Evolutionary conservation across 257 asterid species (phyloP).

Genomic region (Scutellaria galericulata): DNA sequence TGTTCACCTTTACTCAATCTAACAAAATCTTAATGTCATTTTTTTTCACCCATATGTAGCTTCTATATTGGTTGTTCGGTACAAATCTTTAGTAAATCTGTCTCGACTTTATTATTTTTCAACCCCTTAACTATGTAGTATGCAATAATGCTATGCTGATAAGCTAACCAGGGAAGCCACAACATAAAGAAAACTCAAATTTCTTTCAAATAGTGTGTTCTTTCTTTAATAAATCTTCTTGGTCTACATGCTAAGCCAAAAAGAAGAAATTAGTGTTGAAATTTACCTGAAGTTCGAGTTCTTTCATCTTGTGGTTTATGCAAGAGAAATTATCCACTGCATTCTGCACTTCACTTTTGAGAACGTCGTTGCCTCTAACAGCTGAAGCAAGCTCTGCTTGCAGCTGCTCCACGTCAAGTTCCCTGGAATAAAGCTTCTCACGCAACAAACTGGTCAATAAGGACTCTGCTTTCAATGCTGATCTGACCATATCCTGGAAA

Average conservation of each 20-base stretch:
- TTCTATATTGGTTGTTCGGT: too few relatives aligned
- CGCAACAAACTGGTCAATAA: constrained; percentile 75
- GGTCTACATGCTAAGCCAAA: too few relatives aligned
- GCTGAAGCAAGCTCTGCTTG: constrained; percentile 94
- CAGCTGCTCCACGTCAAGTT: constrained; percentile 78
- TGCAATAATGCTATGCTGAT: too few relatives aligned
- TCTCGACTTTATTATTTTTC: too few relatives aligned
- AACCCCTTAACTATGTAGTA: too few relatives aligned
- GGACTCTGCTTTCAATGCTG: constrained; percentile 85
- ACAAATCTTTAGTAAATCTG: too few relatives aligned
- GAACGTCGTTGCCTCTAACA: constrained; percentile 77
- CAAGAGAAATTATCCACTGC: constrained; percentile 80
- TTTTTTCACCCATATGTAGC: not conserved
- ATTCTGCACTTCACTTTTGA: constrained; percentile 84
- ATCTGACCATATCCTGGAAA: constrained; percentile 61
- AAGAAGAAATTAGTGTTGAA: constrained; percentile 18
- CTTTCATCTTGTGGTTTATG: constrained; percentile 78
- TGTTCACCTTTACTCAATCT: not conserved
- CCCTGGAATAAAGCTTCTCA: constrained; percentile 89
- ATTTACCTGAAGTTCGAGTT: constrained; percentile 83
- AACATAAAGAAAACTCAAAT: too few relatives aligned
- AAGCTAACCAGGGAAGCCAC: too few relatives aligned
- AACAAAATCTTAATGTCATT: not conserved
- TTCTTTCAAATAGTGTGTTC: too few relatives aligned
- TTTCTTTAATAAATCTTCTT: too few relatives aligned